Evolutionary conservation across 2,329 filamentous ascomycete species (phyloP).

Genomic region (Aspergillus proliferans): DNA sequence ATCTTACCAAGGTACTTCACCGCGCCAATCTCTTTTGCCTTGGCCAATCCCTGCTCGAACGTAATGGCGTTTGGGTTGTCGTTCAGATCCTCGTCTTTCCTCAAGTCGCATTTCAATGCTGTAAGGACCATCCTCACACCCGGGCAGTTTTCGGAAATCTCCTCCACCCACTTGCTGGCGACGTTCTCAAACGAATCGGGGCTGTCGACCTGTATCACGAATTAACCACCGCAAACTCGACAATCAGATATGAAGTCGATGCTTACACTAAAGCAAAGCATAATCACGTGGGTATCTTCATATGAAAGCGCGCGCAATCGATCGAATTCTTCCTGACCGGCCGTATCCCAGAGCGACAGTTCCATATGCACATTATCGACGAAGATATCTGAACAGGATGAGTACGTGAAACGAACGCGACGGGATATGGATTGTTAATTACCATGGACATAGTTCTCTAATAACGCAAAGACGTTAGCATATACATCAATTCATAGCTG

Average conservation of each 20-base stretch:
- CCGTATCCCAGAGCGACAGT: slow-evolving; percentile 95
- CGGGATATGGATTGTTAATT: slow-evolving; percentile 26
- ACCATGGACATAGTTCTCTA: slow-evolving; percentile 98
- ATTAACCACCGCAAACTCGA: background rate
- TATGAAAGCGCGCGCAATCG: slow-evolving; percentile 91
- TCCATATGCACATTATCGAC: slow-evolving; percentile 97
- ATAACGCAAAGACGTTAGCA: slow-evolving; percentile 22
- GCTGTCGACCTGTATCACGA: slow-evolving; percentile 63
- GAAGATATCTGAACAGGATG: slow-evolving; percentile 69
- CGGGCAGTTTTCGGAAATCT: slow-evolving; percentile 96
- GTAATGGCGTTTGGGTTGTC: slow-evolving; percentile 63
- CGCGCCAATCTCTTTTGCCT: slow-evolving; percentile 85
- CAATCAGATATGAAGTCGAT: background rate
- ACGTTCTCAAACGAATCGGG: slow-evolving; percentile 97
- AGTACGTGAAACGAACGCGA: slow-evolving; percentile 9
- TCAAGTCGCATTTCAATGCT: slow-evolving; percentile 91
- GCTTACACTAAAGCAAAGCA: slow-evolving; percentile 87
- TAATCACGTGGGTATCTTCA: slow-evolving; percentile 95
- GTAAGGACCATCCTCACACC: slow-evolving; percentile 92
- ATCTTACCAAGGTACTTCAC: slow-evolving; percentile 74
- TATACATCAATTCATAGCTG: slow-evolving; percentile 5
- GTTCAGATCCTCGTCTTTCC: slow-evolving; percentile 69
- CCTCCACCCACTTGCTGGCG: slow-evolving; percentile 95
- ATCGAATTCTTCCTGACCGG: slow-evolving; percentile 98
- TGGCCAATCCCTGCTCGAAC: slow-evolving; percentile 86